Percentiles rank a stretch among this genome's conserved stretches.
Conservation (phyloP, 306 rosid genomes). For the Vigna hirtella region DNA sequence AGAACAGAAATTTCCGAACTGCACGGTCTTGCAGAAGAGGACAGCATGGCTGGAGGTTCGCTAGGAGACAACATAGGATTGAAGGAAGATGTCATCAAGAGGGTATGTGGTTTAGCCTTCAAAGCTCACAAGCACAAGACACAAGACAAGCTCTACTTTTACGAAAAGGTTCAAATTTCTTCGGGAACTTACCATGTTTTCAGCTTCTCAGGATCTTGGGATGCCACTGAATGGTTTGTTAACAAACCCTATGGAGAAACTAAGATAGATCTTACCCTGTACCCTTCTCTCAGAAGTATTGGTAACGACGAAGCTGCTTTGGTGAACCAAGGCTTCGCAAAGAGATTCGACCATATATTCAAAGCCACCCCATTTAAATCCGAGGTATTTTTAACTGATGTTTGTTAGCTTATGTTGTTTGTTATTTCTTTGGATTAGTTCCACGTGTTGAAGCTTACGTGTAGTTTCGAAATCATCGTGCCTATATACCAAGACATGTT, state of each 20-base stretch:
- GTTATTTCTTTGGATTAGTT: neutral
- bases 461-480: neutral
- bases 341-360: slow-evolving; percentile 47
- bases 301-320: slow-evolving; percentile 65
- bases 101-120: slow-evolving; percentile 50
- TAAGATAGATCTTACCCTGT: slow-evolving; percentile 42
- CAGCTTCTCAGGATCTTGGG: slow-evolving; percentile 64
- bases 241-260: slow-evolving; percentile 59
- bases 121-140: slow-evolving; percentile 52
- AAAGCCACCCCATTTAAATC: slow-evolving; percentile 21
- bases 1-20: neutral
- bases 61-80: slow-evolving; percentile 50
- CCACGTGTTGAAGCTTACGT: neutral
- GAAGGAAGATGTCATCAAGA: slow-evolving; percentile 50
- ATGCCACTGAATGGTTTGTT: slow-evolving; percentile 50
- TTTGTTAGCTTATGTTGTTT: neutral
- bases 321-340: slow-evolving; percentile 60
- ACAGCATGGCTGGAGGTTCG: slow-evolving; percentile 47
- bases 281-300: slow-evolving; percentile 70
- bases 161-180: slow-evolving; percentile 39
- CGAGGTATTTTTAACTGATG: slow-evolving; percentile 44
- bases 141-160: neutral
- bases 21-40: neutral
- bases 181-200: slow-evolving; percentile 41
- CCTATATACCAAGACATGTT: neutral